Base-by-base conservation (phyloP, 2,329 filamentous ascomycete genomes). In the Trichophyton rubrum region DNA sequence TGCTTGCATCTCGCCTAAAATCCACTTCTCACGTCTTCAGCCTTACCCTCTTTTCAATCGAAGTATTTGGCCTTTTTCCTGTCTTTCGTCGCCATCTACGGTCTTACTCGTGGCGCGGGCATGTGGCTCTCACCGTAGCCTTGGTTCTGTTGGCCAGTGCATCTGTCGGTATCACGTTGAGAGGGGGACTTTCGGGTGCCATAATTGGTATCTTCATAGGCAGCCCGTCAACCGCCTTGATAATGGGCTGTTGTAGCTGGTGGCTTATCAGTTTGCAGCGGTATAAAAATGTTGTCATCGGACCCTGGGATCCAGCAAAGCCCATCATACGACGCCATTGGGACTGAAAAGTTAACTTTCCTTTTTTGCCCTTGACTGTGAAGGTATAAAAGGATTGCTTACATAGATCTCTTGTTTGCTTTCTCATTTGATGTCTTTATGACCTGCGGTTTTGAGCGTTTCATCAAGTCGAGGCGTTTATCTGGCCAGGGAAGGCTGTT, bases 241-340 rank as follows among this genome's bases (percentile, higher is more conserved):
- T 85, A 1, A 95, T 96, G 84, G 93, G 92, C 1, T 87, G 90
- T 11, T 96, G 91, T 72, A 95, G 90, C 71, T 97, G 91, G 92
- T 97, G 93, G 91, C 76, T 99, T 64, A 97, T 99, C 69, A 89
- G 90, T 7, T 74, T 99, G 73, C 93, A 99, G 75, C 92, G 95
- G 76, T 99, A 97, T 75, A 99, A 99, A 79, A 97, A 97, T 72
- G 93, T 97, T 75, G 96, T 99, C 66, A 89, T 91, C 69, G 93
- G 93, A 49, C 93, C 93, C 1, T 99, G 93, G 93, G 93, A 99
- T 76, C 91, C 92, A 20, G 93, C 93, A 5, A 82, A 91, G 70
- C 93, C 93, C 8, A 72, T 78, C 55, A 72, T 78, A 60, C 69
- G 74, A 47, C 69, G 73, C 40, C 73, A 73, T 61, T 76, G 74